These are phyloP conservation scores for Exserohilum turcica DNA, from an alignment of 2,329 filamentous ascomycete genomes.

Conservation along the genomic window DNA sequence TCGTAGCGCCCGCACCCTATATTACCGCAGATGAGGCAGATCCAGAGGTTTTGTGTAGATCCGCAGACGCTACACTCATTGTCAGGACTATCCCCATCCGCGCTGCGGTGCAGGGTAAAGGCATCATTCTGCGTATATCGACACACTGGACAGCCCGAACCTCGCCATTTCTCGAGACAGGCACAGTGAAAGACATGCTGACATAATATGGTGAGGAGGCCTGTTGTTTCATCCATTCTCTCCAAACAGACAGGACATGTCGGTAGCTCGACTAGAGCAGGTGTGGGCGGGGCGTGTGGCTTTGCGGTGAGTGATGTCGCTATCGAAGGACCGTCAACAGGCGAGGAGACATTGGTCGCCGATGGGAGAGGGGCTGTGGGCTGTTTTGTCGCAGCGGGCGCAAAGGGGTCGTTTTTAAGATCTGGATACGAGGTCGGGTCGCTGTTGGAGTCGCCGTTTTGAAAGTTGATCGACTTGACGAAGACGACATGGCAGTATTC, in stretches of 20 bases:
- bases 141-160: constrained; percentile 91
- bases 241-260: constrained; percentile 97
- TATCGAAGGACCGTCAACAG: constrained; percentile 40
- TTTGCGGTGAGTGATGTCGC: constrained; percentile 61
- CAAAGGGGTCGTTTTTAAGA: constrained; percentile 68
- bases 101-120: constrained; percentile 34
- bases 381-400: constrained; percentile 55
- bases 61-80: constrained; percentile 84
- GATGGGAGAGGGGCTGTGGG: constrained; percentile 44
- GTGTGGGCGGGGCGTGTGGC: constrained; percentile 74
- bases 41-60: constrained; percentile 83
- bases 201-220: constrained; percentile 91
- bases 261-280: constrained; percentile 85
- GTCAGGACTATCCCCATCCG: constrained; percentile 54
- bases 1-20: constrained; percentile 96
- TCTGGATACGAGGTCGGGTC: constrained; percentile 62
- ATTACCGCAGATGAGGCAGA: constrained; percentile 90
- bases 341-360: constrained; percentile 39
- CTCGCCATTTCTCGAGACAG: constrained; percentile 95
- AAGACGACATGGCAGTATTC: constrained; percentile 96
- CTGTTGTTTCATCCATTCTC: constrained; percentile 97
- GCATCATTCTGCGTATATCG: constrained; percentile 76
- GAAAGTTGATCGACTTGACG: constrained; percentile 87
- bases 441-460: constrained; percentile 60
- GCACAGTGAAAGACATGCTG: constrained; percentile 98